Evolutionary conservation across 768 basidiomycete genomes (phyloP).

Genomic region (Saitozyma podzolica): DNA sequence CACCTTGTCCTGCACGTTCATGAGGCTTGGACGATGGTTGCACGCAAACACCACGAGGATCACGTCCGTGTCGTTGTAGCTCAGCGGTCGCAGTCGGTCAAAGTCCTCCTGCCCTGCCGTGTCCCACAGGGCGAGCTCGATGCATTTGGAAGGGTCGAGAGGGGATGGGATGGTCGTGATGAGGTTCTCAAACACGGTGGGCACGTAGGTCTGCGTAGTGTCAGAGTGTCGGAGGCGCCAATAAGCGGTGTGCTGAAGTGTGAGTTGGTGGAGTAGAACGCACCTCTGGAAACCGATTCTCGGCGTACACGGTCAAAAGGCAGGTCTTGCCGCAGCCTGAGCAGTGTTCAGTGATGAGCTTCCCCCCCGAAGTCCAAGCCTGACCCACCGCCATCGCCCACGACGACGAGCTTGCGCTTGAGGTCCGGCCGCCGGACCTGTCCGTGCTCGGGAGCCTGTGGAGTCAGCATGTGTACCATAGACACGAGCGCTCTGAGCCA

Average conservation of each 20-base stretch:
- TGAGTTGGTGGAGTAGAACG: too few relatives aligned
- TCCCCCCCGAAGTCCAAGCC: not conserved
- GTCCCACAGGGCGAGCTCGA: constrained; percentile 74
- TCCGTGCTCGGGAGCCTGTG: constrained; percentile 2
- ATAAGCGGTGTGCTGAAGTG: not conserved
- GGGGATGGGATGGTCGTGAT: constrained; percentile 49
- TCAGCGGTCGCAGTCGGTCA: constrained; percentile 51
- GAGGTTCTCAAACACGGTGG: constrained; percentile 52
- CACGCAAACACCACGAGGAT: constrained; percentile 53
- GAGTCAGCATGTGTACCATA: too few relatives aligned
- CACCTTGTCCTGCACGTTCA: constrained; percentile 54
- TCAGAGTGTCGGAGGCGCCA: constrained; percentile 10
- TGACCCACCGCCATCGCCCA: constrained; percentile 51
- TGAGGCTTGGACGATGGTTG: constrained; percentile 51
- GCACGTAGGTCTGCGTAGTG: constrained; percentile 34
- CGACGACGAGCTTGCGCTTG: constrained; percentile 47
- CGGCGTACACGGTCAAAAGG: constrained; percentile 51
- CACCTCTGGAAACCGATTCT: constrained; percentile 52
- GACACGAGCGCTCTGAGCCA: too few relatives aligned
- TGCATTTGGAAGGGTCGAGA: constrained; percentile 45
- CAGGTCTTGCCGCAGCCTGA: constrained; percentile 53
- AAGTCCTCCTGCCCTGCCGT: constrained; percentile 99
- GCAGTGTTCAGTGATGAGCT: not conserved
- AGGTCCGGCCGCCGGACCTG: constrained; percentile 42
- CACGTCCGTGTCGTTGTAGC: constrained; percentile 54